phyloP scores from a whole-genome alignment of 2,329 filamentous ascomycete genomes.

The Trichoderma asperellum region DNA sequence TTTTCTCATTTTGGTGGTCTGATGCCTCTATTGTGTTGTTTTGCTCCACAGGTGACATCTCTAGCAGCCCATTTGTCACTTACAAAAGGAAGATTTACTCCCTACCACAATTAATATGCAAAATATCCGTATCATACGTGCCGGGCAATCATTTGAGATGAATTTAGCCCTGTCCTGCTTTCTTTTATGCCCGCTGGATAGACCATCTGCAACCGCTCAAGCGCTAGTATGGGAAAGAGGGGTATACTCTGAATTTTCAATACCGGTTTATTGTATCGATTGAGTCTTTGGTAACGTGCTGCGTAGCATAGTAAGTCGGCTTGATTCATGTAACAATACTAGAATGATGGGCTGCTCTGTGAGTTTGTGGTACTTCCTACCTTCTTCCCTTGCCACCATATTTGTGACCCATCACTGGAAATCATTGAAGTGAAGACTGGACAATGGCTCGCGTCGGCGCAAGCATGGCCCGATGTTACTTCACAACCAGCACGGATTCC shows the following conservation, averaged over 20 bases:
- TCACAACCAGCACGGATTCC: not conserved
- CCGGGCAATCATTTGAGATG: not conserved
- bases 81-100: not conserved
- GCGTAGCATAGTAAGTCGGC: not conserved
- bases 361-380: not conserved
- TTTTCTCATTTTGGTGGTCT: not conserved
- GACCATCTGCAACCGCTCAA: not conserved
- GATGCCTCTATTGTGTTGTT: not conserved
- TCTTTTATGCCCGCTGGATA: not conserved
- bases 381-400: not conserved
- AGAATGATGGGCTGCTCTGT: not conserved
- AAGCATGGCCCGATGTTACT: not conserved
- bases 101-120: not conserved
- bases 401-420: not conserved
- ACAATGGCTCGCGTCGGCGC: not conserved
- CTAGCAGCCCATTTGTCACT: not conserved
- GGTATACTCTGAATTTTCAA: not conserved
- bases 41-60: not conserved
- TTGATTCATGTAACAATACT: not conserved
- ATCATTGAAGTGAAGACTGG: not conserved
- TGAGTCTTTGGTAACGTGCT: not conserved
- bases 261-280: not conserved
- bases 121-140: not conserved
- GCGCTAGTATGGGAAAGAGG: not conserved
- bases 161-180: not conserved